Evolutionary conservation across 192 early-diverging fungal species (phyloP).

Genomic region (Allomyces macrogynus): DNA sequence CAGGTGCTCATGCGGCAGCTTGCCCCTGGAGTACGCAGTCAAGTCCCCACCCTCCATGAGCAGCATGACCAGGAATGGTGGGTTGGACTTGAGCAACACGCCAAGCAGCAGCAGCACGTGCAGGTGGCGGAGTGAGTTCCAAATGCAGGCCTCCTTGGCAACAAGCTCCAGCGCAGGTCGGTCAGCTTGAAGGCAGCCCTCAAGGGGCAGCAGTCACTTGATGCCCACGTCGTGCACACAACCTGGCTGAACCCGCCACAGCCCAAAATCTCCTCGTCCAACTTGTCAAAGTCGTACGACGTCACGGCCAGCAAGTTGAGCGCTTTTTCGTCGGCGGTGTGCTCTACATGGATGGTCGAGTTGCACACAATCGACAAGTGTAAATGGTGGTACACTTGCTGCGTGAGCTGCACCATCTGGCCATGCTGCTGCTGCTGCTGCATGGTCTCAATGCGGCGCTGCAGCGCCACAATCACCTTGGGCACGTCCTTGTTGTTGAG

Average conservation of each 20-base stretch:
- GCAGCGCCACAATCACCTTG: neutral
- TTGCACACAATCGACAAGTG: neutral
- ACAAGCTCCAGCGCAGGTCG: neutral
- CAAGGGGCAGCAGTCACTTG: neutral
- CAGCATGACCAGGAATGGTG: constrained; percentile 20
- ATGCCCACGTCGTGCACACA: neutral
- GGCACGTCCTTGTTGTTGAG: neutral
- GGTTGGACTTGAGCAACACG: constrained; percentile 13
- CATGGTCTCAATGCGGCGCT: neutral
- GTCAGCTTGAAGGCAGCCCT: neutral
- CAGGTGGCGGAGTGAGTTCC: constrained; percentile 16
- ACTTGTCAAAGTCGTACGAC: neutral
- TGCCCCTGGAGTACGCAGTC: neutral
- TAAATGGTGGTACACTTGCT: neutral
- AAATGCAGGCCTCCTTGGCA: constrained; percentile 1
- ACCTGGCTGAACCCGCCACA: constrained; percentile 2
- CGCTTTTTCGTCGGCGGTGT: neutral
- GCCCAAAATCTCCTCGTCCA: neutral
- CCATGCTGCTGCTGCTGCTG: neutral
- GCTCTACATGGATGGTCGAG: neutral
- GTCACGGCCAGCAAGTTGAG: neutral
- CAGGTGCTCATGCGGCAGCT: constrained; percentile 9
- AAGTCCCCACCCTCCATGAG: constrained; percentile 12
- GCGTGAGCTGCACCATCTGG: neutral
- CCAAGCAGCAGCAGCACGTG: constrained; percentile 19